phyloP scores from a whole-genome alignment of 805 yeast species.

The Saturnispora gosingensis region DNA sequence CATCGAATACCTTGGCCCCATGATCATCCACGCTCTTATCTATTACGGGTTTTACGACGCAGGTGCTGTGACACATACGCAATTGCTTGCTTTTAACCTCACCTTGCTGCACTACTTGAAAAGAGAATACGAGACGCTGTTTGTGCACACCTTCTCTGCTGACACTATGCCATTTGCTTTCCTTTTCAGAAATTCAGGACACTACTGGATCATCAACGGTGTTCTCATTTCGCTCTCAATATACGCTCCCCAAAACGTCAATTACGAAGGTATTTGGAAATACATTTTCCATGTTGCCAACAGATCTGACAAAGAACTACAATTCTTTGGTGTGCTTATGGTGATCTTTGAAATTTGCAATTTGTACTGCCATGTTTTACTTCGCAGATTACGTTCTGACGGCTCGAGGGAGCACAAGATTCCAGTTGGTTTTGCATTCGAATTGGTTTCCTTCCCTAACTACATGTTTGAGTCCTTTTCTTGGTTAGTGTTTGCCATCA shows the following conservation, averaged over 20 bases:
- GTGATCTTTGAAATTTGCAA: slow-evolving; percentile 62
- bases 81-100: slow-evolving; percentile 43
- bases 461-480: slow-evolving; percentile 78
- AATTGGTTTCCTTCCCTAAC: slow-evolving; percentile 81
- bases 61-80: slow-evolving; percentile 39
- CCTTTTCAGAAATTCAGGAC: slow-evolving; percentile 79
- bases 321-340: slow-evolving; percentile 37
- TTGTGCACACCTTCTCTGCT: slow-evolving; percentile 76
- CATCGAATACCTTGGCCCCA: slow-evolving; percentile 85
- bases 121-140: slow-evolving; percentile 80
- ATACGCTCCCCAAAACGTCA: slow-evolving; percentile 24
- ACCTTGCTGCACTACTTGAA: slow-evolving; percentile 71
- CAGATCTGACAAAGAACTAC: slow-evolving; percentile 25
- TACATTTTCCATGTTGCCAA: slow-evolving; percentile 38
- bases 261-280: slow-evolving; percentile 18
- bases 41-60: slow-evolving; percentile 38
- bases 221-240: slow-evolving; percentile 28
- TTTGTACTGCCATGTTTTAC: slow-evolving; percentile 57
- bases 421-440: slow-evolving; percentile 81
- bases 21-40: slow-evolving; percentile 65
- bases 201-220: slow-evolving; percentile 92
- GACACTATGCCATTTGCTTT: slow-evolving; percentile 90
- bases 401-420: slow-evolving; percentile 54
- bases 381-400: slow-evolving; percentile 48
- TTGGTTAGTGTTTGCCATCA: slow-evolving; percentile 63